Evolutionary conservation across 2,329 filamentous ascomycete species (phyloP).

Genomic region (Aphanocladium album): DNA sequence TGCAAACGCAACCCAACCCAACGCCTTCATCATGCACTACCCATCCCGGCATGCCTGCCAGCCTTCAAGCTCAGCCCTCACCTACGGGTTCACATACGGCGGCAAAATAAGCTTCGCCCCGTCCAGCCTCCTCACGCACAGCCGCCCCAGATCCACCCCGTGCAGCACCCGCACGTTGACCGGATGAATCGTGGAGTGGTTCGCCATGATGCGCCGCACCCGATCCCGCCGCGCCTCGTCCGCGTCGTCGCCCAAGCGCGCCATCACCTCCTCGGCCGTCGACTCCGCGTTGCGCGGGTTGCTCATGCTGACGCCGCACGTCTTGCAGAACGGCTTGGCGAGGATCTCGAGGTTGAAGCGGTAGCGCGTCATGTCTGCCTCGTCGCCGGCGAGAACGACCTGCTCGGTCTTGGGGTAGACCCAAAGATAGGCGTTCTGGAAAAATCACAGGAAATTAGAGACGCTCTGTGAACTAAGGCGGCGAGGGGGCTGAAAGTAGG

Average conservation of each 20-base stretch:
- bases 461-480: too few relatives aligned
- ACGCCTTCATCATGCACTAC: neutral
- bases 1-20: neutral
- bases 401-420: conserved; percentile 36
- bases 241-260: conserved; percentile 22
- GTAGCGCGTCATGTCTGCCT: conserved; percentile 36
- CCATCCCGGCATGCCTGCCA: too few relatives aligned
- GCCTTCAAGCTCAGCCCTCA: too few relatives aligned
- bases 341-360: conserved; percentile 26
- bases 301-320: conserved; percentile 40
- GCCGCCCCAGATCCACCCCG: conserved; percentile 28
- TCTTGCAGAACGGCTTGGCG: conserved; percentile 44
- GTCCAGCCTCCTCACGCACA: conserved; percentile 22
- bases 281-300: conserved; percentile 26
- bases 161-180: conserved; percentile 37
- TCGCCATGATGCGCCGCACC: conserved; percentile 15
- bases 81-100: conserved; percentile 37
- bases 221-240: conserved; percentile 27
- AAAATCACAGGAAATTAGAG: neutral
- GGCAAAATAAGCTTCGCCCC: conserved; percentile 26
- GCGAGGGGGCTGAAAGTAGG: neutral
- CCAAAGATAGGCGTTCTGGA: conserved; percentile 40
- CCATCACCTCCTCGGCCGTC: conserved; percentile 9
- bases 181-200: conserved; percentile 18
- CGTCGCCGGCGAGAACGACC: conserved; percentile 34